A percentile compares a stretch with the other conserved stretches of the same genome.
These are phyloP conservation scores for Eucalyptus virginea DNA, from an alignment of 345 rosid species.

Conservation along the genomic window DNA sequence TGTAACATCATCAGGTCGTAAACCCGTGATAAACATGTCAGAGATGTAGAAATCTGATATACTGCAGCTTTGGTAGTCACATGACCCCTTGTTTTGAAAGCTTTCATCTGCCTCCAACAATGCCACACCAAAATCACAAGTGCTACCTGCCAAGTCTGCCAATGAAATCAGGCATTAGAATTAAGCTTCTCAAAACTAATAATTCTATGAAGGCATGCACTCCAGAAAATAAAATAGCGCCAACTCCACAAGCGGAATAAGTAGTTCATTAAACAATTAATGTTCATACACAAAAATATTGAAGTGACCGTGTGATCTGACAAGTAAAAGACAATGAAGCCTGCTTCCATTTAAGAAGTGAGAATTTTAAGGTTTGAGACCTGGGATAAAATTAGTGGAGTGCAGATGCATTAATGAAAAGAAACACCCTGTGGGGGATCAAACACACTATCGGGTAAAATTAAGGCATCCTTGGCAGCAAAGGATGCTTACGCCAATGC, in stretches of 20 bases:
- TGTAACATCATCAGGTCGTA: constrained; percentile 35
- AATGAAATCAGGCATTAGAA: not conserved
- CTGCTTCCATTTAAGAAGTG: not conserved
- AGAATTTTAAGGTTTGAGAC: not conserved
- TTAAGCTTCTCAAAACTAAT: not conserved
- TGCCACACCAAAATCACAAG: constrained; percentile 1
- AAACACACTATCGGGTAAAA: not conserved
- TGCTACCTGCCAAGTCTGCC: constrained; percentile 10
- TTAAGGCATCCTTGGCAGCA: not conserved
- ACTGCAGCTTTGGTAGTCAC: constrained; percentile 39
- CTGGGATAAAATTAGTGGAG: not conserved
- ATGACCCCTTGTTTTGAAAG: constrained; percentile 17
- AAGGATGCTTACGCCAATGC: not conserved
- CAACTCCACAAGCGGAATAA: not conserved
- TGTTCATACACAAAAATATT: not conserved
- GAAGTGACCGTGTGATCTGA: not conserved
- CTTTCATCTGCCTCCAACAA: constrained; percentile 17
- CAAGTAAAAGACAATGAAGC: not conserved
- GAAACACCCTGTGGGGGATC: not conserved
- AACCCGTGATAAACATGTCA: constrained; percentile 44
- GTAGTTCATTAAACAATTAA: not conserved
- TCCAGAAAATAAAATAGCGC: not conserved
- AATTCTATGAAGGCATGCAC: not conserved
- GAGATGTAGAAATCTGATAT: constrained; percentile 52
- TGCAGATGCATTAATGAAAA: not conserved